These are phyloP conservation scores for Dactylorhiza incarnata DNA, from an alignment of 106 monocot species.

Conservation along the genomic window DNA sequence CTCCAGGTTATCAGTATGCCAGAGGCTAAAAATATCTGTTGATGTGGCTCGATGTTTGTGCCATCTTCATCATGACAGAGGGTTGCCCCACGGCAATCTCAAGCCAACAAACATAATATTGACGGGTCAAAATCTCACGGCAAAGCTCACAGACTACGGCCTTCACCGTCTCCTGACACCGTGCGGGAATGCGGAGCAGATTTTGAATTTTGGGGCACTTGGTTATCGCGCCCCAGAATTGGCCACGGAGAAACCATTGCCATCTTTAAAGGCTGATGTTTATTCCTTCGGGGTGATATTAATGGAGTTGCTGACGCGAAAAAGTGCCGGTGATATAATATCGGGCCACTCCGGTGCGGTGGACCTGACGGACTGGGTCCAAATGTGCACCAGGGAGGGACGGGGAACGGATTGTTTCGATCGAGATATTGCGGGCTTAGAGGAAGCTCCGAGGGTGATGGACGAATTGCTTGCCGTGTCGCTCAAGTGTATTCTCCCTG, in stretches of 20 bases:
- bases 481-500: constrained; percentile 76
- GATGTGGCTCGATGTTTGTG: constrained; percentile 65
- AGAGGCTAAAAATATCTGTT: constrained; percentile 68
- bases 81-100: constrained; percentile 72
- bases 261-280: constrained; percentile 73
- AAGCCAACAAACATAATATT: constrained; percentile 83
- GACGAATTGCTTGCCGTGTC: constrained; percentile 65
- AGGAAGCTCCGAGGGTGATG: constrained; percentile 65
- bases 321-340: constrained; percentile 84
- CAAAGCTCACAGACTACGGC: constrained; percentile 53
- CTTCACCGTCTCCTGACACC: constrained; percentile 76
- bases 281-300: constrained; percentile 79
- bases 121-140: constrained; percentile 51
- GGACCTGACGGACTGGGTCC: constrained; percentile 88
- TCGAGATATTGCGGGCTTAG: constrained; percentile 61
- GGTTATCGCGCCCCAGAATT: constrained; percentile 82
- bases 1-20: constrained; percentile 52
- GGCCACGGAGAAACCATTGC: constrained; percentile 35
- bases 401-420: constrained; percentile 77
- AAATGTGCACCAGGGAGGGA: constrained; percentile 71
- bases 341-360: constrained; percentile 78
- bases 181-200: constrained; percentile 53
- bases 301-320: constrained; percentile 75
- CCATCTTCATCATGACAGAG: constrained; percentile 58
- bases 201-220: constrained; percentile 65